Percentiles rank a stretch among this genome's conserved stretches.
These are phyloP conservation scores for Otatea glauca DNA, from an alignment of 176 grass and related monocot genomes.

Conservation along the genomic window DNA sequence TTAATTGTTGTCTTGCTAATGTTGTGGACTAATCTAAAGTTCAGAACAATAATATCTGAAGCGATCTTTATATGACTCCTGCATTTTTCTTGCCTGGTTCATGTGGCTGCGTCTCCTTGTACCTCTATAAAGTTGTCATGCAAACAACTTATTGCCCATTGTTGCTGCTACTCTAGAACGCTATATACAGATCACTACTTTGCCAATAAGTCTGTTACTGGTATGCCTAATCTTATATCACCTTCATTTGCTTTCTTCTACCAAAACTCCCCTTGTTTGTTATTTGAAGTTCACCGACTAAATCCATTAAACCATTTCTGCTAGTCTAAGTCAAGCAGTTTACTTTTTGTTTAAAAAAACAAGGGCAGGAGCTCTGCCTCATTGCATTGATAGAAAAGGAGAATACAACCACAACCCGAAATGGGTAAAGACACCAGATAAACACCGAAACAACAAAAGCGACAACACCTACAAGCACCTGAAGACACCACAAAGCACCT, in stretches of 20 bases:
- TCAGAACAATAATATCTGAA: background rate
- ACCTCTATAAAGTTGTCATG: background rate
- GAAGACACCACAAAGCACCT: background rate
- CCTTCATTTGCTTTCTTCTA: slow-evolving; percentile 10
- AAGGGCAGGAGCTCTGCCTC: background rate
- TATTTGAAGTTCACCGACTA: background rate
- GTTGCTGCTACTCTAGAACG: background rate
- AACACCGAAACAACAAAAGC: background rate
- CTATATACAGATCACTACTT: slow-evolving; percentile 10
- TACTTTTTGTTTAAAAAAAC: background rate
- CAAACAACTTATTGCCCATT: slow-evolving; percentile 5
- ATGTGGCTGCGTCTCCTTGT: background rate
- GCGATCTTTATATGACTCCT: background rate
- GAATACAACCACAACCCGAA: background rate
- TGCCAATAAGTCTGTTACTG: background rate
- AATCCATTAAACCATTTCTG: slow-evolving; percentile 7
- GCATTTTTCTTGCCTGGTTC: slow-evolving; percentile 7
- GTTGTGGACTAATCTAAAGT: background rate
- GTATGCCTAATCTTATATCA: background rate
- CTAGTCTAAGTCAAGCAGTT: slow-evolving; percentile 19
- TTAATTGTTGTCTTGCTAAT: slow-evolving; percentile 9
- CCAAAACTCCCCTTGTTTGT: slow-evolving; percentile 11
- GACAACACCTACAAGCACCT: background rate
- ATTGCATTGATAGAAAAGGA: background rate
- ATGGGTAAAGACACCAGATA: background rate